Conservation (phyloP, 2,329 filamentous ascomycete genomes). For the Arthrobotrys entomopaga region DNA sequence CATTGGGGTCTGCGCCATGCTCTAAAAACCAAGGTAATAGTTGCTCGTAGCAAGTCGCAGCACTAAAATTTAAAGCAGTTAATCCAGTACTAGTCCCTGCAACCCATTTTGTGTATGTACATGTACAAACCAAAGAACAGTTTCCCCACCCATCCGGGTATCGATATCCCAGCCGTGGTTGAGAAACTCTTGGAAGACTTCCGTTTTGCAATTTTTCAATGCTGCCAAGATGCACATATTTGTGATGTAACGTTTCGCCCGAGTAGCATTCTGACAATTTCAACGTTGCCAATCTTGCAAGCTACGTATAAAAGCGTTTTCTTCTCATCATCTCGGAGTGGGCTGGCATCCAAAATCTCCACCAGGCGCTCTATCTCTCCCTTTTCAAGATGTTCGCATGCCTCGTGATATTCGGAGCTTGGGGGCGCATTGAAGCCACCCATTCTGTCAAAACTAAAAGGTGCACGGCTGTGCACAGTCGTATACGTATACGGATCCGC, state of each 20-base stretch:
- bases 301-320: not conserved
- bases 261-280: not conserved
- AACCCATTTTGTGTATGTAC: too few species aligned
- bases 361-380: not conserved
- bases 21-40: not conserved
- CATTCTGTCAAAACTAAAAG: too few species aligned
- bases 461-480: too few species aligned
- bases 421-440: not conserved
- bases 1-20: not conserved
- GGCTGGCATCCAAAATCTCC: not conserved
- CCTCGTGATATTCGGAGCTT: not conserved
- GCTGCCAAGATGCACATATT: not conserved
- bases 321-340: not conserved
- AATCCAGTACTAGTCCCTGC: too few species aligned
- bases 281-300: not conserved
- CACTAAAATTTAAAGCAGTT: not conserved
- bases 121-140: not conserved
- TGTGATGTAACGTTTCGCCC: not conserved
- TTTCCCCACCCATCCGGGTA: not conserved
- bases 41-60: not conserved
- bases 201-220: not conserved
- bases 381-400: not conserved
- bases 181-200: slow-evolving; percentile 1
- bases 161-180: slow-evolving; percentile 1
- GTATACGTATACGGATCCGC: too few species aligned